These are phyloP conservation scores for Kluyveromyces siamensis DNA, from an alignment of 805 yeast species.

Conservation along the genomic window DNA sequence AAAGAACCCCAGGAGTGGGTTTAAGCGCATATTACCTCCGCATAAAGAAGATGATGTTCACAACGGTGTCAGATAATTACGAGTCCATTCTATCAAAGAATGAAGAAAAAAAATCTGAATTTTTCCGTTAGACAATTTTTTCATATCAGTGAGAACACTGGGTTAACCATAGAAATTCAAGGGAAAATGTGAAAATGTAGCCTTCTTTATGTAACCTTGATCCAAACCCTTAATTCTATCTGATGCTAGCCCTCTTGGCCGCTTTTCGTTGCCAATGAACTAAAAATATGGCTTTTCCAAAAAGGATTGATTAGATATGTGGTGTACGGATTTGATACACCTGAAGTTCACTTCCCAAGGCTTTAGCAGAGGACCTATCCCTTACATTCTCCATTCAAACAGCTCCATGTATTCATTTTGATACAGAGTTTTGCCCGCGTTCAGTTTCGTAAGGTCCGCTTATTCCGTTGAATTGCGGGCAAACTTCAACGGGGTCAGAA, in stretches of 20 bases:
- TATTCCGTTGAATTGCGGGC: background rate
- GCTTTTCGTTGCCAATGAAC: background rate
- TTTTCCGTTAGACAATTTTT: background rate
- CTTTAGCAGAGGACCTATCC: too few relatives aligned
- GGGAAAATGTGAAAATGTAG: background rate
- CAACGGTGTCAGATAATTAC: background rate
- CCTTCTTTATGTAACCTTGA: background rate
- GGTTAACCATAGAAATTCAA: background rate
- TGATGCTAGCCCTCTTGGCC: background rate
- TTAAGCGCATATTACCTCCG: background rate
- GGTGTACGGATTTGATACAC: constrained; percentile 4
- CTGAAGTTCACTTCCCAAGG: background rate
- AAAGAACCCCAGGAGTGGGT: background rate
- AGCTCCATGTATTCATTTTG: too few relatives aligned
- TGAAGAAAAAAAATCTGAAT: background rate
- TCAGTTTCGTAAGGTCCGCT: background rate
- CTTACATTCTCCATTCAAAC: too few relatives aligned
- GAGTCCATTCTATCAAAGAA: background rate
- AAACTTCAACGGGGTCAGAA: too few relatives aligned
- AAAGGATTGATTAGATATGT: constrained; percentile 4
- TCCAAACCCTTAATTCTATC: background rate
- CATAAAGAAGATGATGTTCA: background rate
- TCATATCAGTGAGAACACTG: background rate
- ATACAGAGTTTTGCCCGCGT: background rate
- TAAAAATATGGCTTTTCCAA: background rate